Conservation (phyloP, 331 rosid genomes). For the Cydonia oblonga region DNA sequence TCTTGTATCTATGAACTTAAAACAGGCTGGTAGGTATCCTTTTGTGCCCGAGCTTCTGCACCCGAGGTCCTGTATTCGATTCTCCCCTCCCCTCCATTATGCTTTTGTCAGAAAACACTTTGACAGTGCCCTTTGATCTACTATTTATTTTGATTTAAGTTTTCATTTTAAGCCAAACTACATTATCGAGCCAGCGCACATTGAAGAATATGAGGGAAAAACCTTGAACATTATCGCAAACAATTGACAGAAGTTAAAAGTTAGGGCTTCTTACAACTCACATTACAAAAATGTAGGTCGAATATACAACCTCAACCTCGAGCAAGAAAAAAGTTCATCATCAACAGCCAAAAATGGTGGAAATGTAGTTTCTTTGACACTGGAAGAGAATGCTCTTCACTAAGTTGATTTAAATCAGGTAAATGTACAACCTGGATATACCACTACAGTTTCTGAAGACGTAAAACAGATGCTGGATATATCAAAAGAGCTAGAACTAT, state of each 20-base stretch:
- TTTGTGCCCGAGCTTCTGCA: background rate
- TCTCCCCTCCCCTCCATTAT: background rate
- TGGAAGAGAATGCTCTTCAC: background rate
- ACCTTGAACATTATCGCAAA: too few relatives aligned
- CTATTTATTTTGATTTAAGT: background rate
- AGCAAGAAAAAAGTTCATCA: background rate
- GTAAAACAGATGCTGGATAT: background rate
- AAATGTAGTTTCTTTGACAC: background rate
- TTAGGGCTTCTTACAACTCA: too few relatives aligned
- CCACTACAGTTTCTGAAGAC: background rate
- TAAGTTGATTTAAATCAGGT: background rate
- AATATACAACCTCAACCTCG: background rate
- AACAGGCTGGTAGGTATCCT: too few relatives aligned
- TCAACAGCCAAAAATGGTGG: background rate
- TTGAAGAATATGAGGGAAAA: background rate
- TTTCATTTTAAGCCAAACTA: background rate
- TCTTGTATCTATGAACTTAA: background rate
- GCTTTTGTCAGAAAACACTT: background rate
- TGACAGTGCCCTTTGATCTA: background rate
- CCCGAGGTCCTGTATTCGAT: background rate
- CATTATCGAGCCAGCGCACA: too few relatives aligned
- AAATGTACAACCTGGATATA: constrained; percentile 20
- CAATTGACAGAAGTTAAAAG: too few relatives aligned
- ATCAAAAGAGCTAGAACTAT: constrained; percentile 16
- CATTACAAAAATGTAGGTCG: background rate